Evolutionary conservation across 2,329 filamentous ascomycete species (phyloP).

Genomic region (Aspergillus udagawae): DNA sequence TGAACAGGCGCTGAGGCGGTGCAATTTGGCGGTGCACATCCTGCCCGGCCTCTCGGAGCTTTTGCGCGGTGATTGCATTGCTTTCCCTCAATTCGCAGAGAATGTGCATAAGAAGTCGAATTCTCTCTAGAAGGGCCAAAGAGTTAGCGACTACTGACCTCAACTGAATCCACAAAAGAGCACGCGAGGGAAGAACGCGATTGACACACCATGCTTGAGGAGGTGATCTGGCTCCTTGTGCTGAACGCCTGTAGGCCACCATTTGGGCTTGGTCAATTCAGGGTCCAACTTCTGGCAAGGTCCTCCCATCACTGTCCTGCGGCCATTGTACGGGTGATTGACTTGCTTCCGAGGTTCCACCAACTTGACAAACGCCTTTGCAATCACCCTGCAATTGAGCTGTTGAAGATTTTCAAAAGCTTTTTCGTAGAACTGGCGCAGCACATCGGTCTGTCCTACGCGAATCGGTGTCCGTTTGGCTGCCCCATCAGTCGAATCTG

Average conservation of each 20-base stretch:
- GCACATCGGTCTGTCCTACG: constrained; percentile 22
- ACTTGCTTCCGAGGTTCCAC: constrained; percentile 44
- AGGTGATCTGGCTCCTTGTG: constrained; percentile 46
- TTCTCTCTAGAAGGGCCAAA: constrained; percentile 27
- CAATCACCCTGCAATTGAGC: constrained; percentile 39
- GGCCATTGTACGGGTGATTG: constrained; percentile 44
- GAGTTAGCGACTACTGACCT: not conserved
- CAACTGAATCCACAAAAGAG: not conserved
- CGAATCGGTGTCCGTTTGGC: constrained; percentile 24
- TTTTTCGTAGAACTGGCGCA: constrained; percentile 35
- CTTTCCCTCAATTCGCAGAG: constrained; percentile 34
- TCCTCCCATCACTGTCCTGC: constrained; percentile 16
- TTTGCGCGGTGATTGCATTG: constrained; percentile 34
- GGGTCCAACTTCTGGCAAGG: constrained; percentile 29
- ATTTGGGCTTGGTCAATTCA: constrained; percentile 39
- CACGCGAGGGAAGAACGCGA: not conserved
- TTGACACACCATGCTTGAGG: constrained; percentile 35
- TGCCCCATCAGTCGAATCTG: constrained; percentile 17
- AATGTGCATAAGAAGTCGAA: constrained; percentile 38
- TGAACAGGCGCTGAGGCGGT: constrained; percentile 30
- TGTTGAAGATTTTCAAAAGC: constrained; percentile 41
- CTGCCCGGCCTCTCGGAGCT: constrained; percentile 37
- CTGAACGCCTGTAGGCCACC: constrained; percentile 37
- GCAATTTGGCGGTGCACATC: constrained; percentile 37
- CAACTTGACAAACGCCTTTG: constrained; percentile 41